Evolutionary conservation across 768 basidiomycete species (phyloP), one percentile per base, ranked within the genome.

Genomic region (Kondoa subrosea): DNA sequence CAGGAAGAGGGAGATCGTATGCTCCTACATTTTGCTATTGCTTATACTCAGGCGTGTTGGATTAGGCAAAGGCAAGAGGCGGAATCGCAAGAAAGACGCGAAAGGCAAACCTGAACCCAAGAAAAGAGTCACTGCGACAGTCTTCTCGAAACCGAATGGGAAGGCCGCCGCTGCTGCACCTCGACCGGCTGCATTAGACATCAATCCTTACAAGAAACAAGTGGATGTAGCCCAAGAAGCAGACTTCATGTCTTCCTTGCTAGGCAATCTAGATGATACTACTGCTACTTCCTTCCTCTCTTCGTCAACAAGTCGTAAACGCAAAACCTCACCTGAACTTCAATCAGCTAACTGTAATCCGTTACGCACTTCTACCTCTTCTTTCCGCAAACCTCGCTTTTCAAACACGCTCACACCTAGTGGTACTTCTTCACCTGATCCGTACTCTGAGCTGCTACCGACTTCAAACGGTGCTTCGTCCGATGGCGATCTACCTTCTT

Each of bases 201-300:
- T 69, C 17, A 70, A 71, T 63, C 68, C n/a, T 63, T 66, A 65
- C 64, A 68, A 71, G 66, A 71, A 74, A 67, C 59, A 32, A 62
- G 69, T 32, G 85, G 87, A 0, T 80, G 80, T 0, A 15, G 87
- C 85, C 64, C 84, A 91, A 72, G 95, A 96, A 76, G 81, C 83
- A 50, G 90, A 93, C 72, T 90, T 99, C 71, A 87, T 99, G 89
- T 83, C 84, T 0, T 83, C 82, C 40, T 77, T 99, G 0, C 78
- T 99, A 12, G 87, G 85, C 8, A 82, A 79, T 26, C 83, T 93
- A 76, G 88, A 89, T n/a, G n/a, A n/a, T n/a, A n/a, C 58, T 69
- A 77, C n/a, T n/a, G n/a, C 76, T 34, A 78, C 76, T 30, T 75
- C 78, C 2, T 68, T 66, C 30, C 59, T 61, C 3, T 69, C 69